A percentile compares a stretch with the other conserved stretches of the same genome.
Evolutionary conservation across 345 rosid species (phyloP).

Genomic region (Cardamine occulta): DNA sequence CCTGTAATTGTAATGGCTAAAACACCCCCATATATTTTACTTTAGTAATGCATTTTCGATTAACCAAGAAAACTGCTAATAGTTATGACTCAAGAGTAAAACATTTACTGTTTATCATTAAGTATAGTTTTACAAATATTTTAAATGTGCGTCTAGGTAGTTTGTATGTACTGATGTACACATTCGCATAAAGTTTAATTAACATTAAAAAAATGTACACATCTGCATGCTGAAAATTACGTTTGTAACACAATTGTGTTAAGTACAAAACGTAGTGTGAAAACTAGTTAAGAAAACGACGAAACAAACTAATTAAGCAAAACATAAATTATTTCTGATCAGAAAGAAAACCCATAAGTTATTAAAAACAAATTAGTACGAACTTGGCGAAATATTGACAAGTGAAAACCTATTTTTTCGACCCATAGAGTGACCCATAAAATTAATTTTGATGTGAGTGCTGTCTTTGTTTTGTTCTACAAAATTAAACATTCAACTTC

Average conservation of each 20-base stretch:
- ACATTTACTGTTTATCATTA: too few species aligned
- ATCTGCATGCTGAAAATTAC: not conserved
- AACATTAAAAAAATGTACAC: too few species aligned
- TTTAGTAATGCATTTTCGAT: not conserved
- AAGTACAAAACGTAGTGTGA: not conserved
- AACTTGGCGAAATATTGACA: slow-evolving; percentile 16
- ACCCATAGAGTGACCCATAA: not conserved
- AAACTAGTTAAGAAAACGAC: slow-evolving; percentile 12
- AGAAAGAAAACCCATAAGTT: not conserved
- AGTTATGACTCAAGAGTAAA: not conserved
- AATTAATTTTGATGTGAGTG: slow-evolving; percentile 16
- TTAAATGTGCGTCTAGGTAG: too few species aligned
- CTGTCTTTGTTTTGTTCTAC: slow-evolving; percentile 16
- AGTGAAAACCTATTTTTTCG: not conserved
- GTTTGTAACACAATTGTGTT: not conserved
- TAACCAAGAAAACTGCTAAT: not conserved
- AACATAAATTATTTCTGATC: not conserved
- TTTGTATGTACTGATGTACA: too few species aligned
- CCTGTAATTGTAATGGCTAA: not conserved
- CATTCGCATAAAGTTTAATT: too few species aligned
- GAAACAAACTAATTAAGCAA: slow-evolving; percentile 1
- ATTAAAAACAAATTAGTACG: not conserved
- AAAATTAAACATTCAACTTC: slow-evolving; percentile 12
- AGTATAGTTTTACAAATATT: too few species aligned
- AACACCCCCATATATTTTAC: not conserved